Conservation (phyloP, 768 basidiomycete species). For the Inosperma sp. region DNA sequence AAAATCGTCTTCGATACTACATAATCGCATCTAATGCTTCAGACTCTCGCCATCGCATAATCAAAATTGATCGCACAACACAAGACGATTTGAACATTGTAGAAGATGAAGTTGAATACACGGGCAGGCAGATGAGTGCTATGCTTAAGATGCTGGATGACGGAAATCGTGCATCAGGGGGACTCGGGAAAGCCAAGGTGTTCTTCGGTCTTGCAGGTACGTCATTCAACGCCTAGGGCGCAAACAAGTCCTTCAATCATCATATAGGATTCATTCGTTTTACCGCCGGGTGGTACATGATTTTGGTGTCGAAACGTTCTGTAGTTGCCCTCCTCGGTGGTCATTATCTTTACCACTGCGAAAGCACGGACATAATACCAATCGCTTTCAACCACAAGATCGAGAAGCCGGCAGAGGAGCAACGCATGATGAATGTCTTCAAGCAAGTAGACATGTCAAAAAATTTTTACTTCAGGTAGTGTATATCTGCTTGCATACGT, state of each 20-base stretch:
- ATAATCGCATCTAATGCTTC: constrained; percentile 88
- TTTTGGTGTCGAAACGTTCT: constrained; percentile 83
- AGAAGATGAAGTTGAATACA: constrained; percentile 88
- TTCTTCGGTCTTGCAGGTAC: constrained; percentile 83
- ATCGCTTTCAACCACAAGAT: constrained; percentile 76
- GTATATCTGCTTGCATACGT: background rate
- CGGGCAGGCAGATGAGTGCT: constrained; percentile 81
- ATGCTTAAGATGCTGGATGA: constrained; percentile 95
- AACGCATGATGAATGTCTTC: constrained; percentile 83
- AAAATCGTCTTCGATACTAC: constrained; percentile 87
- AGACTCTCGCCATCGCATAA: constrained; percentile 82
- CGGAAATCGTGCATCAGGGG: constrained; percentile 85
- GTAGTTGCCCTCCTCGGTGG: constrained; percentile 93
- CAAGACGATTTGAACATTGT: constrained; percentile 71
- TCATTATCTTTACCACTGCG: constrained; percentile 95
- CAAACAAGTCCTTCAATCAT: background rate
- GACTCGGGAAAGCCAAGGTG: constrained; percentile 70
- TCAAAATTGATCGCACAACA: constrained; percentile 88
- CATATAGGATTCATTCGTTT: constrained; percentile 84
- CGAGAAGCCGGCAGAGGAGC: constrained; percentile 86
- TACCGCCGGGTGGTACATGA: constrained; percentile 95
- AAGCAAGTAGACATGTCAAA: constrained; percentile 98
- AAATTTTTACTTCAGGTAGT: constrained; percentile 96
- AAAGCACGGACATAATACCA: constrained; percentile 80
- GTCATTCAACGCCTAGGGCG: constrained; percentile 11